phyloP scores from a whole-genome alignment of 331 rosid genomes.

The Malus hybrid region DNA sequence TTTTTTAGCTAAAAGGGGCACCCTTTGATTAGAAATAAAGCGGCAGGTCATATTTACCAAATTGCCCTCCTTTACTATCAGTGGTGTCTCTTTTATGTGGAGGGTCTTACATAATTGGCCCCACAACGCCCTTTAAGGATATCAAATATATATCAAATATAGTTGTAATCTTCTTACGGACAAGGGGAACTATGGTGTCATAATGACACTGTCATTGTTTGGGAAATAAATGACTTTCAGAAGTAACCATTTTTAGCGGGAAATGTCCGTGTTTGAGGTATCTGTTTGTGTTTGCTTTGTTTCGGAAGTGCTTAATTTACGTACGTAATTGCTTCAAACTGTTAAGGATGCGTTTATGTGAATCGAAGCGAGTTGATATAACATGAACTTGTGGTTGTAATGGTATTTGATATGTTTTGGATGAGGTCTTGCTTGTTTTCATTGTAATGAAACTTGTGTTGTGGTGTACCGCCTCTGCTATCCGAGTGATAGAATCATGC shows the following conservation, averaged over 20 bases:
- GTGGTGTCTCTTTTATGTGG: neutral
- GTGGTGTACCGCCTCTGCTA: neutral
- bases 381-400: neutral
- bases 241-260: neutral
- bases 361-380: neutral
- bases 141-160: neutral
- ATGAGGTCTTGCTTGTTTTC: neutral
- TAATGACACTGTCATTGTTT: no score
- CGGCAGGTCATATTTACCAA: constrained; percentile 10
- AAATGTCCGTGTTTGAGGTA: neutral
- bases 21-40: neutral
- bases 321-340: neutral
- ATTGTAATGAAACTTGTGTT: neutral
- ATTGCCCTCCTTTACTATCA: constrained; percentile 6
- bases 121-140: neutral
- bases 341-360: neutral
- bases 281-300: neutral
- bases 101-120: neutral
- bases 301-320: neutral
- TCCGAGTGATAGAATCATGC: neutral
- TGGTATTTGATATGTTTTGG: neutral
- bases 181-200: neutral
- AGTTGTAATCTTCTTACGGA: neutral
- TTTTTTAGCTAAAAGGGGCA: neutral
- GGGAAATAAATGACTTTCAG: neutral